phyloP scores from a whole-genome alignment of 1,284 basidiomycete genomes.

The Phellopilus nigrolimitatus region DNA sequence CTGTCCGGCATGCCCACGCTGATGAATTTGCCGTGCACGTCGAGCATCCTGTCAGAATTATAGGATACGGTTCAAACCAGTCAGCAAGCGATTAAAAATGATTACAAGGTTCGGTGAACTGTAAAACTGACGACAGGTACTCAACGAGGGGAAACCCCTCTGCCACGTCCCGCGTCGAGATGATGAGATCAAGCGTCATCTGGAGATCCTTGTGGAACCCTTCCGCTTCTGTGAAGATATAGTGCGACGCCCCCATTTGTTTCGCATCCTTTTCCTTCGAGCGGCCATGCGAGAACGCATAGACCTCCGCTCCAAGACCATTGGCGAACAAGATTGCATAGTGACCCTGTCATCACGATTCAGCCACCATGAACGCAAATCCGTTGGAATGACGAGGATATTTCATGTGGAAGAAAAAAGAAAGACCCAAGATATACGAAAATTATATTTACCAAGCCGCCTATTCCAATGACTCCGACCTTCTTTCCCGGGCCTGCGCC shows the following conservation, averaged over 20 bases:
- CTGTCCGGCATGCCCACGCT: conserved; percentile 16
- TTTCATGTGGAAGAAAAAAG: too few relatives aligned
- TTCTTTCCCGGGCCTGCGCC: conserved; percentile 59
- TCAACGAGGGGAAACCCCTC: conserved; percentile 27
- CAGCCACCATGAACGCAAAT: too few relatives aligned
- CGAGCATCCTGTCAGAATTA: conserved; percentile 12
- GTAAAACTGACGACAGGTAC: conserved; percentile 33
- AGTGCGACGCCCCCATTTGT: conserved; percentile 41
- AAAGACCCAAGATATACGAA: too few relatives aligned
- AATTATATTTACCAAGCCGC: conserved; percentile 34
- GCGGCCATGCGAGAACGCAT: conserved; percentile 44
- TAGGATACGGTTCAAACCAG: too few relatives aligned
- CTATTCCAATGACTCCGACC: conserved; percentile 64
- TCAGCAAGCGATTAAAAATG: conserved; percentile 28
- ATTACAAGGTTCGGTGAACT: conserved; percentile 40
- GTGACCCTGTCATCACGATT: conserved; percentile 39
- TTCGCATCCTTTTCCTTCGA: conserved; percentile 44
- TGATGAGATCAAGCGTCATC: conserved; percentile 39
- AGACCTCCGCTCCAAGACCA: conserved; percentile 46
- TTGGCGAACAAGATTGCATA: conserved; percentile 45
- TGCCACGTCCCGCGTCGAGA: conserved; percentile 35
- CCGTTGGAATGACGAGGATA: too few relatives aligned
- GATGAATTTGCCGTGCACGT: conserved; percentile 18
- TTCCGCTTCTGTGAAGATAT: conserved; percentile 34
- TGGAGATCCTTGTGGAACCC: conserved; percentile 34